Evolutionary conservation across 2,329 filamentous ascomycete genomes (phyloP), one percentile per base, ranked within the genome.

Genomic region (Calonectria pauciramosa): DNA sequence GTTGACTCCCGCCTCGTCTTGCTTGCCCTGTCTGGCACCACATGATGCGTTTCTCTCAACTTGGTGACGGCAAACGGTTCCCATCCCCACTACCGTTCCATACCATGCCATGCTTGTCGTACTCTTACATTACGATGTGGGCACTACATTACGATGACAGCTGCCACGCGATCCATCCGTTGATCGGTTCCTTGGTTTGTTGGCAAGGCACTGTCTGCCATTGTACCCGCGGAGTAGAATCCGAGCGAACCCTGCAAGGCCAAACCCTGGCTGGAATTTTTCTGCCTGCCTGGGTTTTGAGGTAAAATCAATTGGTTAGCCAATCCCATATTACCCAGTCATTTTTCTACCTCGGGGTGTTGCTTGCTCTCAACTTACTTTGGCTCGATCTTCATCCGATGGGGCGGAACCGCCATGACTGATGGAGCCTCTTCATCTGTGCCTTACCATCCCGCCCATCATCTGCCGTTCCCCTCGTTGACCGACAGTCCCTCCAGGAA

Each of bases 21-120:
- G 63, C 63, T 38, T 49, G 47, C 44, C 68, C 56, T 56, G 65
- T 34, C 69, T 75, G 56, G 70, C 73, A 68, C 69, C 69, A 75
- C 70, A 72, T 72, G 72, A 72, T 72, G 64, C 59, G 72, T 66
- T 72, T 68, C 65, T 68, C 47, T 72, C 32, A 38, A 67, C 52
- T 72, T 26, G 51, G 32, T n/a, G 47, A 30, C 41, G 49, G 36
- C 32, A 67, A 30, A 67, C 51, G 26, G 47, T 54, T 34, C 36
- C 36, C 51, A 68, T 54, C 49, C 65, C 32, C 32, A 51, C 56
- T 60, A 60, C 32, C 34, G 32, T 68, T 26, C 32, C 65, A 36
- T 68, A 54, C 65, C 65, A 38, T 67, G 44, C 63, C 44, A 59
- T 28, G 23, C 56, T 52, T 51, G 41, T 67, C 56, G 41, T 67